Evolutionary conservation across 1,284 basidiomycete species (phyloP), one percentile per base, ranked within the genome.

Genomic region (Boletellus sp.): DNA sequence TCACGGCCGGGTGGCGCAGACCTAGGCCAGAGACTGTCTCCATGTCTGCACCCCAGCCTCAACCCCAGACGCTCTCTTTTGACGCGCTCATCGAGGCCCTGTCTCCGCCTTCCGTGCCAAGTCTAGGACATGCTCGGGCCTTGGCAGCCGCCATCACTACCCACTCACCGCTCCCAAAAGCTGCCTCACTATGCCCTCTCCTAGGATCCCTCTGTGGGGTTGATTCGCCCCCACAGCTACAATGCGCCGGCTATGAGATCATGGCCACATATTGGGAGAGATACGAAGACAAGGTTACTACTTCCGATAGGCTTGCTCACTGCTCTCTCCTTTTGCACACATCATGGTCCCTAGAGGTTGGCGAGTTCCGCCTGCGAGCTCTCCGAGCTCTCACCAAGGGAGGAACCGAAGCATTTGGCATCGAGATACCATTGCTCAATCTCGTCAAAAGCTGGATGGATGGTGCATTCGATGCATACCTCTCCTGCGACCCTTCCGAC

Each of bases 171-270:
- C 63, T 78, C 25, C 81, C 80, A 9, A 68, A 64, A 34, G 61
- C 68, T 36, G 62, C 72, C 11, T 52, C 59, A 9, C 64, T 88
- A 9, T 75, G 73, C 46, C 78, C 81, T 14, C 72, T 88, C 45
- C 66, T 87, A 2, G 71, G 70, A 3, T 73, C 73, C 2, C 69
- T 89, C 6, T 89, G 86, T 58, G 55, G 60, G 13, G 50, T 68
- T 26, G 70, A 78, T 17, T 70, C 74, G 1, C 82, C 84, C 1
- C 50, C 72, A 0, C 63, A 77, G 0, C 51, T 87, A 5, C 84
- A 85, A 58, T 76, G 74, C 8, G 76, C 79, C 1, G 86, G 86
- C 0, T 87, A 75, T 54, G 86, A 89, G 48, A 77, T 87, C 43
- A 70, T 89, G 39, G 69, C 80, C 11, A 73, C 82, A 0, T 88